Base-by-base conservation (phyloP, 306 rosid genomes). In the Acmispon strigosus region DNA sequence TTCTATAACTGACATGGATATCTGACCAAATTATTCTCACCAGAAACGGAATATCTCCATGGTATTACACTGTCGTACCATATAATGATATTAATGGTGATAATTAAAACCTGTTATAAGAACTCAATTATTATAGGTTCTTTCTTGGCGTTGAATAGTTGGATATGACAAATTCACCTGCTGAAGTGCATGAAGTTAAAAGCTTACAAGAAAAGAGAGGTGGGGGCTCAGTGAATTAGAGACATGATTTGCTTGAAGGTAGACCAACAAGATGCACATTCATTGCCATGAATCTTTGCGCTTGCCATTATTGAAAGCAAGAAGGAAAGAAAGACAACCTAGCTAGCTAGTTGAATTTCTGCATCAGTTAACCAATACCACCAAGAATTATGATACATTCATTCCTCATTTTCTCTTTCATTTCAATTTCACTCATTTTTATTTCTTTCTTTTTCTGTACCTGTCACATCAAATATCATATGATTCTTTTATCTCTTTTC, bases 191-290 rank as follows among this genome's bases (percentile, higher is more conserved):
- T 65, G 58, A 59, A 49, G 62, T 56, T 32, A 44, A 75, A 69
- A 41, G 18, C n/a, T 42, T 65, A 29, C 56, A 45, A 36, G 19
- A 32, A 63, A 76, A 70, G 59, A 54, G 78, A 48, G 63, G 69
- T 44, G 72, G 73, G 76, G 73, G 68, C 69, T 77, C 80, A 43
- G n/a, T n/a, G 69, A 55, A 62, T 19, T 36, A 29, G 66, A 50
- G 57, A 44, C 84, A 70, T 57, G 48, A 77, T 76, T 47, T 53
- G 74, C 71, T 17, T 43, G 76, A 72, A 52, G 70, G 62, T 6
- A 55, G n/a, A 55, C 71, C 76, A 82, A 82, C 82, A 82, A 53
- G 76, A 52, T 79, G 81, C 84, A 82, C 81, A 71, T 78, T 76
- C 59, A 36, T 19, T 76, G 78, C 67, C 80, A 69, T 39, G 47